These are phyloP conservation scores for Tinospora cordifolia DNA, from an alignment of 164 flowering plant genomes.

Conservation along the genomic window DNA sequence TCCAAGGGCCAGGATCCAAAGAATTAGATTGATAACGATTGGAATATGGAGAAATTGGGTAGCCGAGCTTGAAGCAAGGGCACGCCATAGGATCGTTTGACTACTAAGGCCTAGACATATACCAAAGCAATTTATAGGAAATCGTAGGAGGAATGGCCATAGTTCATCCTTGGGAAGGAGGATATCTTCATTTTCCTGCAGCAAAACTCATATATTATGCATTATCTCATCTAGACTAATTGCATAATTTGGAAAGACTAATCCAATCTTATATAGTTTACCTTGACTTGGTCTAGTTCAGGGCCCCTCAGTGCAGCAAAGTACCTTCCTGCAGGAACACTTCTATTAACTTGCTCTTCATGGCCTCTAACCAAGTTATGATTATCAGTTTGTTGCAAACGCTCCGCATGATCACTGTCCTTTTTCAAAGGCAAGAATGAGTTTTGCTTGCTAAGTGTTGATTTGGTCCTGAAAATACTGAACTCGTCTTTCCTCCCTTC, in stretches of 20 bases:
- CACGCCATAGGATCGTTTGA: constrained; percentile 85
- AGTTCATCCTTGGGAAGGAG: constrained; percentile 79
- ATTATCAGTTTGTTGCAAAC: constrained; percentile 20
- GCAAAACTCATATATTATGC: neutral
- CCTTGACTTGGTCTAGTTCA: constrained; percentile 95
- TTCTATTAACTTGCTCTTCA: constrained; percentile 44
- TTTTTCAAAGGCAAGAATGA: constrained; percentile 45
- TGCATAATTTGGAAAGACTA: neutral
- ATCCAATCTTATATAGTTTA: constrained; percentile 16
- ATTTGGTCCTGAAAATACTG: constrained; percentile 73
- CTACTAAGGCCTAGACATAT: constrained; percentile 90
- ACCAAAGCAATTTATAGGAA: constrained; percentile 86
- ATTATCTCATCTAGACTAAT: neutral
- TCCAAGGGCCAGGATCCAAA: constrained; percentile 68
- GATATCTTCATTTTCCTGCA: constrained; percentile 81
- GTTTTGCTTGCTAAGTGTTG: constrained; percentile 53
- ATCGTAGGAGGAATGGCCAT: constrained; percentile 97
- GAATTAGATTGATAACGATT: constrained; percentile 52
- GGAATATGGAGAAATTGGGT: constrained; percentile 68
- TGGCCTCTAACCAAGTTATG: constrained; percentile 17
- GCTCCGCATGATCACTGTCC: constrained; percentile 31
- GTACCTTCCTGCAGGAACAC: constrained; percentile 90
- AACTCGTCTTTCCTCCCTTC: constrained; percentile 67
- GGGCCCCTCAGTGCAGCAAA: constrained; percentile 93
- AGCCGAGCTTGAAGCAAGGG: constrained; percentile 65